Conservation (phyloP, 371 early-diverging fungal species). For the Smittium culicis region DNA sequence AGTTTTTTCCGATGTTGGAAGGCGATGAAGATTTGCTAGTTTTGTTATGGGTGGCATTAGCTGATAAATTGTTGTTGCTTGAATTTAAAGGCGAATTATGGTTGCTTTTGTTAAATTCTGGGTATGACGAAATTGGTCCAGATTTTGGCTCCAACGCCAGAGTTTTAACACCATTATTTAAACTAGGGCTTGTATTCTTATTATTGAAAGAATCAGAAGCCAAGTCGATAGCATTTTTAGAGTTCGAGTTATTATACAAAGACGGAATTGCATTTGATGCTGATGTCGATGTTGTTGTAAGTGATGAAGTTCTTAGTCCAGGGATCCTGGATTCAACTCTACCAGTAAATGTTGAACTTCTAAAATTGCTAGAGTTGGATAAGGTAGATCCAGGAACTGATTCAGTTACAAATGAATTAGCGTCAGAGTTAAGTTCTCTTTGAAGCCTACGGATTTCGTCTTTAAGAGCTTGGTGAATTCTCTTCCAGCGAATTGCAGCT, state of each 20-base stretch:
- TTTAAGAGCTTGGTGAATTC: conserved; percentile 50
- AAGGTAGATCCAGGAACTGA: background rate
- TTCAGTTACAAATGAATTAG: background rate
- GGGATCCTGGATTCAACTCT: conserved; percentile 7
- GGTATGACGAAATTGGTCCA: background rate
- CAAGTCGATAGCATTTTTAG: background rate
- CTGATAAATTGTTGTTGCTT: too few relatives aligned
- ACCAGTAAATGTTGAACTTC: background rate
- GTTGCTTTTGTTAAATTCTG: background rate
- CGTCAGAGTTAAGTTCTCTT: conserved; percentile 16
- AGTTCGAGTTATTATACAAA: background rate
- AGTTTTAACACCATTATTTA: background rate
- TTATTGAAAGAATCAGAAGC: background rate
- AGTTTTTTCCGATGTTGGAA: background rate
- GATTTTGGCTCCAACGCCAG: background rate
- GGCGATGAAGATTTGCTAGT: background rate
- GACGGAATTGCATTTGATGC: background rate
- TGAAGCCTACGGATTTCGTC: conserved; percentile 46
- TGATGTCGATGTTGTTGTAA: background rate
- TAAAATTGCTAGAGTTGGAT: background rate
- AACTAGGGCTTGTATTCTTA: background rate
- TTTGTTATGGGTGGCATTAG: background rate
- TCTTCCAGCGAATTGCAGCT: conserved; percentile 38
- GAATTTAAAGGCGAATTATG: too few relatives aligned
- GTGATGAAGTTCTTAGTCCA: background rate